Evolutionary conservation across 306 rosid genomes (phyloP).

Genomic region (Aeschynomene evenia): DNA sequence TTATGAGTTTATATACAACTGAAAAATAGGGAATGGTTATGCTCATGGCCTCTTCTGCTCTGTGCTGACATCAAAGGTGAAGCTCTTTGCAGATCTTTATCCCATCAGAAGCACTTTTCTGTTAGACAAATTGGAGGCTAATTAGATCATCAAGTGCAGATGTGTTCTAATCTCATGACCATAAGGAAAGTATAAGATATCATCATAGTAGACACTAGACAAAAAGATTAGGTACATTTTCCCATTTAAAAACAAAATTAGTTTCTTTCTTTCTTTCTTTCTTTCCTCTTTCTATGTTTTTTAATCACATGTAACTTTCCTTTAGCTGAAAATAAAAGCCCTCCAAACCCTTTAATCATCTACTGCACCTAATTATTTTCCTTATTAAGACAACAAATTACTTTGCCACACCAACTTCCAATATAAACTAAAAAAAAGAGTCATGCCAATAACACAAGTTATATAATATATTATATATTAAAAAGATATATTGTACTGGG

Average conservation of each 20-base stretch:
- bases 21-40: not conserved
- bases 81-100: conserved; percentile 4
- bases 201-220: not conserved
- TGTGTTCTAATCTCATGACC: not conserved
- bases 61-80: not conserved
- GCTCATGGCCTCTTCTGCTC: not conserved
- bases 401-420: not conserved
- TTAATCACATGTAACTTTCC: too few relatives aligned
- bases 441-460: not conserved
- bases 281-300: too few relatives aligned
- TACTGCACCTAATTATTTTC: not conserved
- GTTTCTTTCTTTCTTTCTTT: not conserved
- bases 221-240: not conserved
- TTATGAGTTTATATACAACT: not conserved
- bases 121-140: not conserved
- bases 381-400: not conserved
- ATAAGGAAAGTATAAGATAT: not conserved
- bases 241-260: not conserved
- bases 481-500: not conserved
- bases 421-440: not conserved
- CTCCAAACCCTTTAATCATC: not conserved
- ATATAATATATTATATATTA: not conserved
- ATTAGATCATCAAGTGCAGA: not conserved
- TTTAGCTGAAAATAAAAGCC: too few relatives aligned
- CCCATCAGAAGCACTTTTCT: not conserved